Percentiles rank a stretch among this genome's conserved stretches.
These are phyloP conservation scores for Malassezia obtusa DNA, from an alignment of 1,284 basidiomycete genomes.

Conservation along the genomic window DNA sequence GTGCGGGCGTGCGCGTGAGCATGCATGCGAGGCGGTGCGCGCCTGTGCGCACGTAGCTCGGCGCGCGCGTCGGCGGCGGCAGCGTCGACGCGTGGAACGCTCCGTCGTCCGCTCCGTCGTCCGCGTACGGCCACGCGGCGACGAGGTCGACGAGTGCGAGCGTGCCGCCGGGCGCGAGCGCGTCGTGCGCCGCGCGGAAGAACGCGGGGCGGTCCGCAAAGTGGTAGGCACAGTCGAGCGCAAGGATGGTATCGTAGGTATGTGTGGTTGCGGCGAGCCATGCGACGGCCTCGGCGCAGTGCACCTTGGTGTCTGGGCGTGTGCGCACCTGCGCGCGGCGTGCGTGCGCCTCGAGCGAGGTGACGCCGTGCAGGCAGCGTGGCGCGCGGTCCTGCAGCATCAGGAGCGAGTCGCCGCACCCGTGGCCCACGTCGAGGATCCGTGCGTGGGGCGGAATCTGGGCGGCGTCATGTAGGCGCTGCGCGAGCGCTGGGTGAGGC, in stretches of 20 bases:
- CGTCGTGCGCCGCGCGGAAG: constrained; percentile 20
- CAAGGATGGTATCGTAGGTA: constrained; percentile 36
- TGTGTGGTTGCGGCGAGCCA: constrained; percentile 12
- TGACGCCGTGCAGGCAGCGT: constrained; percentile 34
- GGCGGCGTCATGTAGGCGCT: constrained; percentile 23
- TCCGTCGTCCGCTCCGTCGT: background rate
- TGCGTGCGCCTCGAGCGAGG: constrained; percentile 28
- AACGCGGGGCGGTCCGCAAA: constrained; percentile 29
- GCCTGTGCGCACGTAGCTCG: constrained; percentile 10
- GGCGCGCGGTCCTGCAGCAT: constrained; percentile 19
- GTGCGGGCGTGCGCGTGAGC: constrained; percentile 20
- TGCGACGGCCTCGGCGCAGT: constrained; percentile 26
- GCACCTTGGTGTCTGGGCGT: constrained; percentile 15
- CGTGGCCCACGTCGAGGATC: constrained; percentile 42
- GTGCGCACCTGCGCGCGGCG: constrained; percentile 18
- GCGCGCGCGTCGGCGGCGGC: constrained; percentile 15
- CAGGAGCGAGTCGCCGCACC: constrained; percentile 39
- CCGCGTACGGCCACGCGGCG: constrained; percentile 29
- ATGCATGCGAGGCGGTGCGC: constrained; percentile 21
- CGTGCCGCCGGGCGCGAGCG: constrained; percentile 26
- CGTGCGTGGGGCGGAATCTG: constrained; percentile 16
- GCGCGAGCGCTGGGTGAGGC: constrained; percentile 25
- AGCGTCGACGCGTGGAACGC: constrained; percentile 7
- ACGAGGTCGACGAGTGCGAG: constrained; percentile 38
- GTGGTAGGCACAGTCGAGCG: constrained; percentile 46